A percentile compares a stretch with the other conserved stretches of the same genome.
These are phyloP conservation scores for Gracilaria gracilis DNA, from an alignment of 23 red algal genomes.

Conservation along the genomic window DNA sequence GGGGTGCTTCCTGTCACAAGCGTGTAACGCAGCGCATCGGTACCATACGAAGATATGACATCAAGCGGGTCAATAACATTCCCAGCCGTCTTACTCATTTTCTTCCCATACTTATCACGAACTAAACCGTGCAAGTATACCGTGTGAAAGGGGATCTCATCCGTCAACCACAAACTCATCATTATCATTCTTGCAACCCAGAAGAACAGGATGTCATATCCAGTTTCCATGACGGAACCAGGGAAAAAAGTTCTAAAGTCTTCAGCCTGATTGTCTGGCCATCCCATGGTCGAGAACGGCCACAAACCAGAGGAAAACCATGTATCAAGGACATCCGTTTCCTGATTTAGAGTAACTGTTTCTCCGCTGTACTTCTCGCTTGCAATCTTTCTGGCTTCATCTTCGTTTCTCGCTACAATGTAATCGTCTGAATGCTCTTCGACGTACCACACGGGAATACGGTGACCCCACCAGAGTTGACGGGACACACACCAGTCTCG, in stretches of 20 bases:
- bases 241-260: constrained; percentile 90
- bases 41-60: constrained; percentile 88
- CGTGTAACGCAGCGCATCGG: constrained; percentile 94
- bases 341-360: constrained; percentile 72
- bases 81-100: constrained; percentile 98
- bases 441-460: constrained; percentile 96
- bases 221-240: constrained; percentile 93
- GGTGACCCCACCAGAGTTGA: constrained; percentile 99
- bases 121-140: constrained; percentile 98
- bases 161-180: constrained; percentile 88
- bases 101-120: constrained; percentile 86
- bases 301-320: constrained; percentile 99
- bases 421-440: constrained; percentile 59
- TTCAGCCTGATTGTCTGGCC: constrained; percentile 84
- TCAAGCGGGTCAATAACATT: constrained; percentile 99
- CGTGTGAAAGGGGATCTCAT: constrained; percentile 80
- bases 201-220: constrained; percentile 99
- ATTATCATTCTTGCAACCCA: constrained; percentile 99
- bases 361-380: constrained; percentile 66
- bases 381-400: constrained; percentile 70
- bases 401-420: constrained; percentile 84
- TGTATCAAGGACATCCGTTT: constrained; percentile 96
- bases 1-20: constrained; percentile 91
- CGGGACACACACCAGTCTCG: constrained; percentile 98
- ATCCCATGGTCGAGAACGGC: constrained; percentile 98